These are phyloP conservation scores for Zygosaccharomyces pseudobailii DNA, from an alignment of 1,139 yeast species.

Conservation along the genomic window DNA sequence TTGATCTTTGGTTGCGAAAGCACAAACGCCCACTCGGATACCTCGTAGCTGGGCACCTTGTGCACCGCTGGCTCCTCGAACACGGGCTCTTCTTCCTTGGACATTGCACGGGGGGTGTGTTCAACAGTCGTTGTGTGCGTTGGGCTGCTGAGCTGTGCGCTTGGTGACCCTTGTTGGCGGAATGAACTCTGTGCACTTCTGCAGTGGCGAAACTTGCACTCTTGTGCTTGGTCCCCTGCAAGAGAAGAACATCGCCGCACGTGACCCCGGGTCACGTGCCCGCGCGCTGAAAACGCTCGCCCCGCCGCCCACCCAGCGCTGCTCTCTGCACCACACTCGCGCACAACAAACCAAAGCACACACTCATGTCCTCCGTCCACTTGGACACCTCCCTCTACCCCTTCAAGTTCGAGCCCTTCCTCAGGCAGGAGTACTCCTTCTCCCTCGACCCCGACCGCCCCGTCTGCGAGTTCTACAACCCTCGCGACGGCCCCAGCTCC, in stretches of 20 bases:
- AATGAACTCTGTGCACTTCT: too few species aligned
- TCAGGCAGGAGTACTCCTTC: constrained; percentile 73
- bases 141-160: too few species aligned
- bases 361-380: constrained; percentile 34
- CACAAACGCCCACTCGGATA: constrained; percentile 73
- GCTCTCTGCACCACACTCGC: neutral
- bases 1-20: constrained; percentile 42
- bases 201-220: too few species aligned
- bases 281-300: neutral
- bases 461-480: constrained; percentile 66
- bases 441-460: constrained; percentile 90
- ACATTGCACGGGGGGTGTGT: neutral
- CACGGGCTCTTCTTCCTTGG: constrained; percentile 20
- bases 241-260: too few species aligned
- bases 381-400: constrained; percentile 40
- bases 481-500: constrained; percentile 49
- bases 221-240: too few species aligned
- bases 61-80: constrained; percentile 39
- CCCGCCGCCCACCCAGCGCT: too few species aligned
- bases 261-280: too few species aligned
- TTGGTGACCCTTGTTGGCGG: too few species aligned
- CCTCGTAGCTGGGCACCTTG: constrained; percentile 71
- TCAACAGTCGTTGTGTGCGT: too few species aligned
- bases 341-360: too few species aligned
- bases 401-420: constrained; percentile 80